A percentile compares a stretch with the other conserved stretches of the same genome.
phyloP scores from a whole-genome alignment of 352 stramenopile species.

The Globisporangium camurandrum region DNA sequence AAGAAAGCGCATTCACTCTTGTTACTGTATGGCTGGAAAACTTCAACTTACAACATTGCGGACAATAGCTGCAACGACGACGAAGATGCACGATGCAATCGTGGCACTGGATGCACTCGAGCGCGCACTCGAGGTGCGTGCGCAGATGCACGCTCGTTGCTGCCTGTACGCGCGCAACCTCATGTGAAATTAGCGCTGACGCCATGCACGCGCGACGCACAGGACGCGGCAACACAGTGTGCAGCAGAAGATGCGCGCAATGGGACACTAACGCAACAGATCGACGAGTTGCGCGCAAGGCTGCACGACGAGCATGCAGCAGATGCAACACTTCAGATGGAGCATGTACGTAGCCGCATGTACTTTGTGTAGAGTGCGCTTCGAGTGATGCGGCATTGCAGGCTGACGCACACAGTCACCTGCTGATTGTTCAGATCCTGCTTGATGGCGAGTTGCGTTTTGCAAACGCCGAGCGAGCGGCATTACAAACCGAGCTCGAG shows the following conservation, averaged over 20 bases:
- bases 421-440: not conserved
- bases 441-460: conserved; percentile 3
- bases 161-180: not conserved
- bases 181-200: not conserved
- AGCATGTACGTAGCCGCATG: not conserved
- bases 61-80: conserved; percentile 2
- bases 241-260: conserved; percentile 7
- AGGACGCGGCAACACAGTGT: conserved; percentile 10
- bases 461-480: conserved; percentile 1
- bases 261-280: conserved; percentile 5
- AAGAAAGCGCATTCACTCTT: conserved; percentile 19
- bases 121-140: conserved; percentile 19
- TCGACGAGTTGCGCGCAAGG: conserved; percentile 8
- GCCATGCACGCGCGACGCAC: not conserved
- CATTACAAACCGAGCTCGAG: not conserved
- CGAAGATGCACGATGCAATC: conserved; percentile 19
- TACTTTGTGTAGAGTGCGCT: not conserved
- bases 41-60: too few relatives aligned
- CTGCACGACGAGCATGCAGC: conserved; percentile 4
- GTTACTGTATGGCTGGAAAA: too few relatives aligned
- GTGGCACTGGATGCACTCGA: conserved; percentile 23
- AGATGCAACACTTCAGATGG: not conserved
- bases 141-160: not conserved
- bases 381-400: not conserved
- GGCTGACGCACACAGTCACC: too few relatives aligned